Conservation (phyloP, 139 green algal genomes). For the Tetratostichococcus sp. region DNA sequence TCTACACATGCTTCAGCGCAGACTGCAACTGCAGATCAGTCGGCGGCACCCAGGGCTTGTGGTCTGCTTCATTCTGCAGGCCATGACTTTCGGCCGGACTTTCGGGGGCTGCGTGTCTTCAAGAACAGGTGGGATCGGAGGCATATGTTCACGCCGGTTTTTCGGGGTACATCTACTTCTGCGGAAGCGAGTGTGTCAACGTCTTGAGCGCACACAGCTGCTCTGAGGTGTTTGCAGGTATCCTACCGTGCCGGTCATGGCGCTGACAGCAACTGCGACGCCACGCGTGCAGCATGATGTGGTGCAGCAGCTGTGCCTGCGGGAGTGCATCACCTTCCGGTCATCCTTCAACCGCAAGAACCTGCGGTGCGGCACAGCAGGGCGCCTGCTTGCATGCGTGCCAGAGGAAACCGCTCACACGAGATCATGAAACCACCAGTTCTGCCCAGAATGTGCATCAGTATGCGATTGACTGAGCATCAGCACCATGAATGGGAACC, state of each 20-base stretch:
- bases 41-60: too few species aligned
- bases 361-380: constrained; percentile 41
- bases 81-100: constrained; percentile 90
- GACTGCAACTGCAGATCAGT: too few species aligned
- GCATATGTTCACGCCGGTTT: too few species aligned
- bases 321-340: constrained; percentile 70
- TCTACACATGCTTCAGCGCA: too few species aligned
- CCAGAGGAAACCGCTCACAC: too few species aligned
- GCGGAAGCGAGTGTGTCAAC: too few species aligned
- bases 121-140: constrained; percentile 55
- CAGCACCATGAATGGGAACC: too few species aligned
- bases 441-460: too few species aligned
- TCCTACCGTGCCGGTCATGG: constrained; percentile 72
- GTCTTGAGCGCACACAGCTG: too few species aligned
- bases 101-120: constrained; percentile 74
- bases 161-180: too few species aligned
- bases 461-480: too few species aligned
- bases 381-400: neutral
- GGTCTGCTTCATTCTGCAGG: constrained; percentile 1
- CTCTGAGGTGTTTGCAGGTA: constrained; percentile 32
- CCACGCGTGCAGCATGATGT: constrained; percentile 74
- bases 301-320: constrained; percentile 40
- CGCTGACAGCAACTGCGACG: constrained; percentile 85
- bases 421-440: too few species aligned
- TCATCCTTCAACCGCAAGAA: constrained; percentile 93